These are phyloP conservation scores for Thelonectria olida DNA, from an alignment of 2,329 filamentous ascomycete genomes.

Conservation along the genomic window DNA sequence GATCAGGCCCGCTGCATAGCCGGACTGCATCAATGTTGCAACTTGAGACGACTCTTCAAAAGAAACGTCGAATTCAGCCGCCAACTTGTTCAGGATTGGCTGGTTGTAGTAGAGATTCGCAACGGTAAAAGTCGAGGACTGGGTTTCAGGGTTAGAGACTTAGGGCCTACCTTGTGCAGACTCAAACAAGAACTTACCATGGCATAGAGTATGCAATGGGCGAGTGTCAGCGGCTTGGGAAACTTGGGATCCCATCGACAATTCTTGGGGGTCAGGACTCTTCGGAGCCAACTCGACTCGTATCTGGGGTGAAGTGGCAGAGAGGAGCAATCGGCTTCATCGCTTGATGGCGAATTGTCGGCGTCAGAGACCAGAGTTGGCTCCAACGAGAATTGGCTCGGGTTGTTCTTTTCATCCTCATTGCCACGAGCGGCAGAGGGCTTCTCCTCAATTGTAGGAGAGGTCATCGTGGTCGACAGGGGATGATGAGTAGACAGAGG, in stretches of 20 bases:
- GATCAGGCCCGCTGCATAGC: constrained; percentile 78
- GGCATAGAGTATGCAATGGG: constrained; percentile 75
- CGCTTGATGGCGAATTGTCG: constrained; percentile 19
- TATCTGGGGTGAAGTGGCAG: constrained; percentile 29
- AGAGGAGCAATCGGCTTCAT: constrained; percentile 19
- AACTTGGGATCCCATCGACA: constrained; percentile 74
- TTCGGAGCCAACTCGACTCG: constrained; percentile 32
- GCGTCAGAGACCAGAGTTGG: background rate
- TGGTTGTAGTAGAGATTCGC: constrained; percentile 86
- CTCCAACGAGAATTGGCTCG: too few relatives aligned
- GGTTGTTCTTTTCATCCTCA: background rate
- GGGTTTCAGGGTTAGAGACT: background rate
- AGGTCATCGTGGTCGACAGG: constrained; percentile 7
- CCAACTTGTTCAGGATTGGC: constrained; percentile 80
- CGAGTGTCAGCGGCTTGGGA: constrained; percentile 74
- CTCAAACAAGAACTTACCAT: constrained; percentile 55
- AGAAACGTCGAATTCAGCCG: constrained; percentile 73
- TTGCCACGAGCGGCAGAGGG: background rate
- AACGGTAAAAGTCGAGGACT: constrained; percentile 73
- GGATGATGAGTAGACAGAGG: background rate
- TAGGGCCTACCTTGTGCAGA: background rate
- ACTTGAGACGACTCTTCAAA: constrained; percentile 74
- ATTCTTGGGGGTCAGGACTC: constrained; percentile 62
- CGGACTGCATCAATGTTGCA: constrained; percentile 81
- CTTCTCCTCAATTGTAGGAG: background rate